These are phyloP conservation scores for Naematelia encephala DNA, from an alignment of 768 basidiomycete genomes.

Conservation along the genomic window DNA sequence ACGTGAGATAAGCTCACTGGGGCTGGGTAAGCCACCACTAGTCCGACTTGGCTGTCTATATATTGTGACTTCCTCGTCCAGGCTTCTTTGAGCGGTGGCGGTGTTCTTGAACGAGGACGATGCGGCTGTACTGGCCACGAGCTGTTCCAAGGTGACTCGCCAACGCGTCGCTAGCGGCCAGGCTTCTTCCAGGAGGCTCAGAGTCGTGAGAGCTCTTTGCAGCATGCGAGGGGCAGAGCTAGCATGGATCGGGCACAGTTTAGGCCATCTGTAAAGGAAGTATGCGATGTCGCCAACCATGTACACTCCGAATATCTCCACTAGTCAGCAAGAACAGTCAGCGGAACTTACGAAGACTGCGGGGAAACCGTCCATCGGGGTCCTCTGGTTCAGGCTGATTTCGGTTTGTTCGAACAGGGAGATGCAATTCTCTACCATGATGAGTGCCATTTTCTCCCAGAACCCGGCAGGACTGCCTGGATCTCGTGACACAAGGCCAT, in stretches of 20 bases:
- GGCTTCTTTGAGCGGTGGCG: no score
- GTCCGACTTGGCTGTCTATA: no score
- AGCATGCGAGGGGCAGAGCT: slow-evolving; percentile 6
- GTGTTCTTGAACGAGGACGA: no score
- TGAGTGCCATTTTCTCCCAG: slow-evolving; percentile 2
- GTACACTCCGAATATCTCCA: slow-evolving; percentile 14
- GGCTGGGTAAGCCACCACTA: no score
- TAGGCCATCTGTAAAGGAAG: slow-evolving; percentile 9
- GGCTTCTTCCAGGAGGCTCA: slow-evolving; percentile 10
- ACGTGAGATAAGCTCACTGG: no score
- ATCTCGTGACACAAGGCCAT: no score
- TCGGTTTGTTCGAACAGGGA: slow-evolving; percentile 3
- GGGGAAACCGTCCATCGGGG: slow-evolving; percentile 7
- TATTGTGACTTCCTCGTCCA: no score
- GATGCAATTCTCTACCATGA: slow-evolving; percentile 7
- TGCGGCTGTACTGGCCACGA: no score
- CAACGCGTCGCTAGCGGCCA: slow-evolving; percentile 16
- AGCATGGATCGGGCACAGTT: slow-evolving; percentile 6
- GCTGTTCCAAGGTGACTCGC: slow-evolving; percentile 6
- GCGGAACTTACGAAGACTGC: no score
- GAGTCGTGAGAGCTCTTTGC: slow-evolving; percentile 3
- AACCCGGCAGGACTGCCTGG: slow-evolving; percentile 3
- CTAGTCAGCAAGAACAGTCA: no score
- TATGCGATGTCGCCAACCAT: slow-evolving; percentile 17
- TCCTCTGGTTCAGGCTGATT: neutral